Evolutionary conservation across 345 rosid species (phyloP).

Genomic region (Populus euphratica): DNA sequence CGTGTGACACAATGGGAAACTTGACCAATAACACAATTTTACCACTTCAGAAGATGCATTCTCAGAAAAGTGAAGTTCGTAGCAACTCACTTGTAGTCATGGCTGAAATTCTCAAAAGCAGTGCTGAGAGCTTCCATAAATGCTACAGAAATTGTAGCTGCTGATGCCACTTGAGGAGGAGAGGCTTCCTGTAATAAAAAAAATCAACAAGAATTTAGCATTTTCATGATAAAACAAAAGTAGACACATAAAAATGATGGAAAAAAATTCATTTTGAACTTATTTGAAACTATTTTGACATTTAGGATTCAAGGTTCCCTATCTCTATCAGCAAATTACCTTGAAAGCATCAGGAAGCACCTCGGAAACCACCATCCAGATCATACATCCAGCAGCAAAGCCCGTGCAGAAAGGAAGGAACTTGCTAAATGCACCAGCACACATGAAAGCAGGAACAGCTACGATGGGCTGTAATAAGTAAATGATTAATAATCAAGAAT

Average conservation of each 20-base stretch:
- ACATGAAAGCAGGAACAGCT: conserved; percentile 95
- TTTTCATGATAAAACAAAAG: background rate
- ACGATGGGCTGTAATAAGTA: conserved; percentile 70
- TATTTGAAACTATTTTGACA: background rate
- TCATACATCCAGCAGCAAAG: conserved; percentile 99
- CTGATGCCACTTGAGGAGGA: conserved; percentile 87
- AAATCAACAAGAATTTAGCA: conserved; percentile 10
- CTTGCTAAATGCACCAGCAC: conserved; percentile 95
- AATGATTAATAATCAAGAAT: background rate
- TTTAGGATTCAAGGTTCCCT: background rate
- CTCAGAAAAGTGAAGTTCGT: conserved; percentile 1
- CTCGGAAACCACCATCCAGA: conserved; percentile 99
- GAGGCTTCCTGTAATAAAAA: conserved; percentile 72
- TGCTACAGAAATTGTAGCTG: conserved; percentile 92
- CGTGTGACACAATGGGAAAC: background rate
- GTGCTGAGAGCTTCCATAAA: conserved; percentile 94
- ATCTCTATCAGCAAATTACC: conserved; percentile 41
- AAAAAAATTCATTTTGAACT: background rate
- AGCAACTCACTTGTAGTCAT: conserved; percentile 75
- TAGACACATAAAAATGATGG: background rate
- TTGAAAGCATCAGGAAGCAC: conserved; percentile 99
- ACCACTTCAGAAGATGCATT: conserved; percentile 10
- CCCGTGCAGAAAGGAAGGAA: conserved; percentile 98
- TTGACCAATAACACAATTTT: background rate
- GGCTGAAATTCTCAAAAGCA: conserved; percentile 71